Base-by-base conservation (phyloP, 108 stramenopile species). In the Aurantiochytrium sp. region DNA sequence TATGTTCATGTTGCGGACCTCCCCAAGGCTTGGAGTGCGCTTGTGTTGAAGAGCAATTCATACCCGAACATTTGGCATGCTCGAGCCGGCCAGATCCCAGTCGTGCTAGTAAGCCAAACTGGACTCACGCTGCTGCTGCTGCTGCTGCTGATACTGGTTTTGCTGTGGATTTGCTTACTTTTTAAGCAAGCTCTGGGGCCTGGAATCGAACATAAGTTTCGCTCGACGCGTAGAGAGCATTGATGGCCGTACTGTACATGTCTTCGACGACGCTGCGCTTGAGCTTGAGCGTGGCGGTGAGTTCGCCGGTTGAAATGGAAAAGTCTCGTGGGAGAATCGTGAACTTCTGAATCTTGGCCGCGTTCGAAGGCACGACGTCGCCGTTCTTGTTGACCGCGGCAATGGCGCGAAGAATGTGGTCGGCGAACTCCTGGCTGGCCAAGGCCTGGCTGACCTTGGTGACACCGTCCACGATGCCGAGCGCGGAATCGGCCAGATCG, bases 231-330 rank as follows among this genome's bases (percentile, higher is more conserved):
- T 93, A 93, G 4, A 93, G 39, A 32, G 31, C 27, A 17, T 91
- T 91, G 86, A 93, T 92, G 52, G 89, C 15, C 36, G 85, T 85
- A 1, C 55, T 27, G 90, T 94, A 93, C 81, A 94, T 95, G 41
- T 93, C 89, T 15, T 91, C 87, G 4, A 90, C 93, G 34, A 93
- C 90, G 37, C 85, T 65, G 36, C 95, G 91, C 92, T 95, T 96
- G 68, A 96, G 87, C 88, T 96, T 96, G 55, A 96, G 42, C 32
- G 95, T 96, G 10, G 95, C 94, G 32, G 95, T 96, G 31, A 96
- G 93, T 86, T 95, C 95, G 31, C 95, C 95, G 27, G 89, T 91
- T 24, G 92, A 55, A 24, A 92, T 94, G 54, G 85, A 73, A 89
- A 96, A 95, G 87, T 93, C 93, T 30, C 55, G 68, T 37, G 90